Conservation (phyloP, 768 basidiomycete genomes). For the Imleria badia region DNA sequence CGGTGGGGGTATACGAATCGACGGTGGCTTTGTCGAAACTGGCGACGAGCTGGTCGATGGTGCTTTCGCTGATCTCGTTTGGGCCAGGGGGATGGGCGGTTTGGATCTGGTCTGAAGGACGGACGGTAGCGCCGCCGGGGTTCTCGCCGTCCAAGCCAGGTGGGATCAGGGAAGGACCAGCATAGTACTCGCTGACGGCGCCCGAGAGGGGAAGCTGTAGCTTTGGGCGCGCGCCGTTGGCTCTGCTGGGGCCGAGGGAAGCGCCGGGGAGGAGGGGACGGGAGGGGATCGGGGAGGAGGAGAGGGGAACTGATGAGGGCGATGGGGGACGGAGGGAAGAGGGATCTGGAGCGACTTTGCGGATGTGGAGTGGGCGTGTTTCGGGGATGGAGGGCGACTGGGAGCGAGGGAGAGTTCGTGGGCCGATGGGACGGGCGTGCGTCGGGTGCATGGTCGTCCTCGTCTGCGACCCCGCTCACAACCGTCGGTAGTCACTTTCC, state of each 20-base stretch:
- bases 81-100: conserved; percentile 31
- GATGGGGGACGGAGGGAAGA: conserved; percentile 29
- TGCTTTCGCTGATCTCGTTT: conserved; percentile 30
- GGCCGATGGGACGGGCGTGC: conserved; percentile 49
- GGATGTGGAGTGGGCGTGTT: conserved; percentile 41
- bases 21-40: conserved; percentile 30
- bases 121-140: conserved; percentile 42
- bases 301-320: conserved; percentile 26
- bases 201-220: conserved; percentile 36
- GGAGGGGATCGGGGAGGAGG: conserved; percentile 33
- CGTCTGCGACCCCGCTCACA: neutral
- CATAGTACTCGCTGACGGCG: conserved; percentile 32
- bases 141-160: conserved; percentile 36
- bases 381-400: conserved; percentile 43
- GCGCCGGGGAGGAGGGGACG: conserved; percentile 33
- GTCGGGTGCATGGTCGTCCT: conserved; percentile 27
- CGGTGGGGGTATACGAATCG: conserved; percentile 35
- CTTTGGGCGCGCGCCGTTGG: conserved; percentile 33
- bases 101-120: conserved; percentile 37
- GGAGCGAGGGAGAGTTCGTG: conserved; percentile 43
- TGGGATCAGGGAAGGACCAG: conserved; percentile 33
- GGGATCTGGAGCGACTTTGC: conserved; percentile 35
- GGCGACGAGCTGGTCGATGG: conserved; percentile 38
- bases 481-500: conserved; percentile 9
- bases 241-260: conserved; percentile 14